Evolutionary conservation across 768 basidiomycete genomes (phyloP), one percentile per base, ranked within the genome.

Genomic region (Termitomyces sp.): DNA sequence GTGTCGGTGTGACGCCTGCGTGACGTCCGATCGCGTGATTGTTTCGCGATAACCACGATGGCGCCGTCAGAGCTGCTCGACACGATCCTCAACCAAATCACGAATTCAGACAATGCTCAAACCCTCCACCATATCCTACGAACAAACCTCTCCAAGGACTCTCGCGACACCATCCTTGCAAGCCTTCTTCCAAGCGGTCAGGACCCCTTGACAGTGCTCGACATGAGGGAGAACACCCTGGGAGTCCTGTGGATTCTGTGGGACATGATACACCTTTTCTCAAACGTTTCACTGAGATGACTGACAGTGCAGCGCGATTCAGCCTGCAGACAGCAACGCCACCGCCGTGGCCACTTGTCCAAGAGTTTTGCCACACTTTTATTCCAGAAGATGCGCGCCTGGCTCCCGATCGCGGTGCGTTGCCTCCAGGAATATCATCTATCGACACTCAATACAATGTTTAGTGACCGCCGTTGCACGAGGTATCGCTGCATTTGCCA

Each of bases 181-280:
- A 80, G 83, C 63, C 62, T 78, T 11, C 68, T 90, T 7, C 70
- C 81, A 0, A 79, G 80, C 51, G 89, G 86, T 4, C 82, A 86
- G 64, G 91, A 94, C 71, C 92, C 92, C 9, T 68, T 94, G 55
- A 59, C 73, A 3, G 69, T 88, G 9, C 73, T 94, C 40, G 81
- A 87, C 67, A 71, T 84, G 31, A 71, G 75, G 36, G 68, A 67
- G 36, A 82, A 91, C 69, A 87, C 89, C 1, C 71, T 93, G 3
- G 88, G 85, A 0, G 80, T 85, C 46, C 71, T 93, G 46, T 88
- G 86, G 66, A 89, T 94, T 48, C 69, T 94, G 91, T 92, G 65
- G 74, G 88, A 56, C 37, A n/a, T 20, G 20, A 36, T 43, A 25
- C 57, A 25, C 3, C 42, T 20, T 6, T 17, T 45, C 38, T n/a